Evolutionary conservation across 352 stramenopile genomes (phyloP).

Genomic region (Globisporangium orthogonon): DNA sequence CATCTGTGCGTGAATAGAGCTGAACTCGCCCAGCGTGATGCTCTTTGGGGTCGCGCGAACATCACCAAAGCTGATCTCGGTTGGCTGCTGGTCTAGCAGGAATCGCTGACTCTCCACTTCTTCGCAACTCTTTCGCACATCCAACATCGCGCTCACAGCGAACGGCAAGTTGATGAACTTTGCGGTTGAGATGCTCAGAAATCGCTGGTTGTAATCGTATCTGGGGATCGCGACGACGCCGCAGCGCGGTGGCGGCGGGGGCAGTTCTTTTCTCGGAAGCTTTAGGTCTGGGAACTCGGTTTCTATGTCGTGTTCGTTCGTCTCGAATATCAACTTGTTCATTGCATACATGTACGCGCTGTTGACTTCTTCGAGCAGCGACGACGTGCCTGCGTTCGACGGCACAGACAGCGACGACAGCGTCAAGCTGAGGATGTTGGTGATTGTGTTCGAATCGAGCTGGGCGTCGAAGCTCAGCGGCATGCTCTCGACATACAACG

Average conservation of each 20-base stretch:
- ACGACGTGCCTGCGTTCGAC: conserved; percentile 44
- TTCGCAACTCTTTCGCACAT: conserved; percentile 64
- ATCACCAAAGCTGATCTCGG: conserved; percentile 59
- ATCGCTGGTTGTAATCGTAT: conserved; percentile 74
- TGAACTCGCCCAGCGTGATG: conserved; percentile 71
- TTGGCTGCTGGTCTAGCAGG: conserved; percentile 62
- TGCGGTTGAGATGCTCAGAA: conserved; percentile 46
- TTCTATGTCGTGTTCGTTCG: conserved; percentile 53
- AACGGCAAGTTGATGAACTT: conserved; percentile 69
- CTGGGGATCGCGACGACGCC: conserved; percentile 41
- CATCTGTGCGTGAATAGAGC: conserved; percentile 58
- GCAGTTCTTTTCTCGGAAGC: conserved; percentile 21
- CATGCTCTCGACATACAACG: conserved; percentile 74
- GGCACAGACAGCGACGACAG: conserved; percentile 51
- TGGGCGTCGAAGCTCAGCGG: conserved; percentile 57
- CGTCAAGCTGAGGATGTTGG: conserved; percentile 64
- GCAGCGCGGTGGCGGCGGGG: conserved; percentile 27
- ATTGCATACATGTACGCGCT: conserved; percentile 90
- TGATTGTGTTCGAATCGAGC: conserved; percentile 61
- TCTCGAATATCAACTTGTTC: conserved; percentile 91
- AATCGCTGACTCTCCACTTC: conserved; percentile 54
- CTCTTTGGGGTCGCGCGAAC: conserved; percentile 38
- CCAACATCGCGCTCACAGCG: conserved; percentile 61
- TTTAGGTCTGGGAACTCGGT: conserved; percentile 49
- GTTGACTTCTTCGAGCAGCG: conserved; percentile 87